Conservation (phyloP, 352 stramenopile genomes). For the Phytophthora cryptogea region DNA sequence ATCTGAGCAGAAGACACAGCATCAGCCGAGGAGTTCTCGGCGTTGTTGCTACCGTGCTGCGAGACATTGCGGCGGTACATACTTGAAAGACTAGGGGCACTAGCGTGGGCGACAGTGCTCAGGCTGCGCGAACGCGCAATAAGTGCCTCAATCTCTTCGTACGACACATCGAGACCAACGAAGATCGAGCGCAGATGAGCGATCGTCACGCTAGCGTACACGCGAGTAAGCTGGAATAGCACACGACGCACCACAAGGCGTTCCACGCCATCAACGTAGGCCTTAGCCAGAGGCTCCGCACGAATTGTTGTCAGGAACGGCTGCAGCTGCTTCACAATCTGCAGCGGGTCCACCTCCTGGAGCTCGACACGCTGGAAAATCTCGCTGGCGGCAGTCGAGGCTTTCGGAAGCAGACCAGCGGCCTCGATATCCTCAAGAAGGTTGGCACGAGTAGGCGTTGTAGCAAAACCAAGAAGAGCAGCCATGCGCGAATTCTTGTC, state of each 20-base stretch:
- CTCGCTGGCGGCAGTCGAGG: conserved; percentile 54
- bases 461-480: conserved; percentile 90
- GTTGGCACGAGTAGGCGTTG: conserved; percentile 87
- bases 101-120: conserved; percentile 65
- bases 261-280: conserved; percentile 68
- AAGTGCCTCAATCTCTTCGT: conserved; percentile 86
- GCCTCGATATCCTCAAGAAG: conserved; percentile 91
- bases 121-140: conserved; percentile 82
- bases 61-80: conserved; percentile 65
- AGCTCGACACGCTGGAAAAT: conserved; percentile 77
- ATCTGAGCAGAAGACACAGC: conserved; percentile 46
- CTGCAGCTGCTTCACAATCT: conserved; percentile 78
- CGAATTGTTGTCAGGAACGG: conserved; percentile 56
- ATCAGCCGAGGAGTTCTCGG: conserved; percentile 60
- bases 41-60: conserved; percentile 47
- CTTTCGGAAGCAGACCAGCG: conserved; percentile 67
- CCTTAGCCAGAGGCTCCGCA: conserved; percentile 43
- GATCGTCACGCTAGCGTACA: conserved; percentile 90
- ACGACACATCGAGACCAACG: conserved; percentile 66
- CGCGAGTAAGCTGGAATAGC: conserved; percentile 83
- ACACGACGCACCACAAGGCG: conserved; percentile 76
- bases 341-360: conserved; percentile 72
- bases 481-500: conserved; percentile 96
- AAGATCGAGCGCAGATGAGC: conserved; percentile 89
- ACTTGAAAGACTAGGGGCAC: conserved; percentile 62